Percentiles rank a stretch among this genome's conserved stretches.
phyloP scores from a whole-genome alignment of 2,329 filamentous ascomycete genomes.

The Sordariomycetes sp. region DNA sequence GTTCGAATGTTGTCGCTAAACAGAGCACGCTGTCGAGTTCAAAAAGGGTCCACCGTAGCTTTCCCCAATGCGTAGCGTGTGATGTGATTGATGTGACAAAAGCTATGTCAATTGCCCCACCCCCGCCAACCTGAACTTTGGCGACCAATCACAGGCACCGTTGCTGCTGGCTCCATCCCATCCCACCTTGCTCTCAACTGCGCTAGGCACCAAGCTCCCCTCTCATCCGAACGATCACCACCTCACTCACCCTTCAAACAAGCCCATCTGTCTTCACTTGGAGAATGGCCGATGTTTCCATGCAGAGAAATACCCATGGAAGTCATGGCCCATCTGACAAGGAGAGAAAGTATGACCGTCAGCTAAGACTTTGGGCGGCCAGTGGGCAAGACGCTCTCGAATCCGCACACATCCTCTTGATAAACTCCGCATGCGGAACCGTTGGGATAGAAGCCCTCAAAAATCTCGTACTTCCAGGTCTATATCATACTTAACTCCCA shows the following conservation, averaged over 20 bases:
- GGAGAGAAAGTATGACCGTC: slow-evolving; percentile 81
- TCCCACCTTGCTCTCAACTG: too few relatives aligned
- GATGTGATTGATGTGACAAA: too few relatives aligned
- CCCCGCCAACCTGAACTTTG: background rate
- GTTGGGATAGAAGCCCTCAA: slow-evolving; percentile 88
- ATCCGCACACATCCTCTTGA: slow-evolving; percentile 77
- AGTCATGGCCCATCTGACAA: slow-evolving; percentile 41
- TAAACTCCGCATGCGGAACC: slow-evolving; percentile 80
- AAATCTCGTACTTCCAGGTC: slow-evolving; percentile 76
- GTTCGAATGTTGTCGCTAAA: too few relatives aligned
- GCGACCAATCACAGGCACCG: background rate
- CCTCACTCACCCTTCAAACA: background rate
- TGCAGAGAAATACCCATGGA: background rate
- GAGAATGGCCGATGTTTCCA: background rate
- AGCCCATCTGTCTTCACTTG: background rate
- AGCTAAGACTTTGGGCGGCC: slow-evolving; percentile 90
- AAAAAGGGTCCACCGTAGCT: too few relatives aligned
- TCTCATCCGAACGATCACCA: background rate
- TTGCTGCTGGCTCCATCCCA: too few relatives aligned
- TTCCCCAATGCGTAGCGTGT: too few relatives aligned
- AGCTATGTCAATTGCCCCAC: too few relatives aligned
- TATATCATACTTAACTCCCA: background rate
- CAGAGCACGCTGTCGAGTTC: too few relatives aligned
- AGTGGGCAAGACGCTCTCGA: slow-evolving; percentile 85
- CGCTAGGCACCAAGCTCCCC: background rate